Evolutionary conservation across 768 basidiomycete species (phyloP), one percentile per base, ranked within the genome.

Genomic region (Pisolithus orientalis): DNA sequence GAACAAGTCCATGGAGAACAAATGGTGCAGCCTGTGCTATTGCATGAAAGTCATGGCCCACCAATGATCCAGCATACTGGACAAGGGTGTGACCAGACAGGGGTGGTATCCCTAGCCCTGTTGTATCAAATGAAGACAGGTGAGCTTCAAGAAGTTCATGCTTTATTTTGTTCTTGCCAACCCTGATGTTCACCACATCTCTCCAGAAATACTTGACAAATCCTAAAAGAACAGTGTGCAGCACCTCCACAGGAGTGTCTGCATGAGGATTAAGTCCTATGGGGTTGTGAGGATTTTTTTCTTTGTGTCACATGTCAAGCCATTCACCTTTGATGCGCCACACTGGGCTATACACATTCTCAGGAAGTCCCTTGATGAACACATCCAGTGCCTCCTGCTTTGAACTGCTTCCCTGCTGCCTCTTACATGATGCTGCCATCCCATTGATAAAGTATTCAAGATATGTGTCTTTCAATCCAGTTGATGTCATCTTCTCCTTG

Each of bases 161-260:
- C 14, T 54, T 51, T 28, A 44, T 31, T 17, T 51, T 51, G 27
- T 51, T 44, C 16, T 50, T 50, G 16, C 39, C 39, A 47, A 44
- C 9, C 34, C 47, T 7, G 31, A 45, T 6, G 58, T 52, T 5
- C 39, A 40, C 39, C 4, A 38, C 50, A 44, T 63, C 56, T 1
- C 56, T 28, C 59, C 61, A 64, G 21, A 56, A 52, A 39, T 62
- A 64, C 42, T 64, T 64, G 40, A 64, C 52, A 34, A 62, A 49
- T 27, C 57, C 59, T 3, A 64, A 56, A 1, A 64, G 58, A 32
- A 62, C 39, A 0, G 55, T 55, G 49, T 64, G 61, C 1, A 64
- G 52, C 3, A 64, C 57, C 47, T 64, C 59, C 14, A 61, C 58
- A 2, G 59, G 63, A 0, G 62, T 61, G 39, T 61, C 55, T 4